A percentile compares a stretch with the other conserved stretches of the same genome.
phyloP scores from a whole-genome alignment of 1,284 basidiomycete genomes.

The Pyrrhoderma lamaoense region DNA sequence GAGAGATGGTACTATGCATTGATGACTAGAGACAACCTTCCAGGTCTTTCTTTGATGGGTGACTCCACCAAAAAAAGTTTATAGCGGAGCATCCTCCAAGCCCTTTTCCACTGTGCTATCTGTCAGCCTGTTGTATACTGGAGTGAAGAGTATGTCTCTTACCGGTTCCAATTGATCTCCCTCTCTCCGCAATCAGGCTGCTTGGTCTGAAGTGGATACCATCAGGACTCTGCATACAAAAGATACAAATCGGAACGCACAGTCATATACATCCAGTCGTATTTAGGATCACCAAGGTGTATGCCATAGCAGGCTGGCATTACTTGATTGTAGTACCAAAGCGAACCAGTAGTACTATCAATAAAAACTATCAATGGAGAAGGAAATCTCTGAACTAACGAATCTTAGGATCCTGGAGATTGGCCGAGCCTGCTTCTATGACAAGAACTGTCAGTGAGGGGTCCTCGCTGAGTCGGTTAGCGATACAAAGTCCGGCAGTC shows the following conservation, averaged over 20 bases:
- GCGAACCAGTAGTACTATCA: too few relatives aligned
- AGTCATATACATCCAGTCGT: conserved; percentile 29
- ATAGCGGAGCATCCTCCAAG: conserved; percentile 28
- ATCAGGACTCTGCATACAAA: too few relatives aligned
- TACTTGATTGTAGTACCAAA: neutral
- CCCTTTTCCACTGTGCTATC: conserved; percentile 25
- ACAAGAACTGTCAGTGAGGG: conserved; percentile 32
- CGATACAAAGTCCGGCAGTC: conserved; percentile 37
- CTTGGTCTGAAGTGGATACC: too few relatives aligned
- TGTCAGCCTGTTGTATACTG: too few relatives aligned
- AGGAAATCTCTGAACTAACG: conserved; percentile 19
- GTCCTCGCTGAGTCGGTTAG: conserved; percentile 38
- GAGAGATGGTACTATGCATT: too few relatives aligned
- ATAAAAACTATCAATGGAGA: too few relatives aligned
- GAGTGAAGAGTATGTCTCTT: too few relatives aligned
- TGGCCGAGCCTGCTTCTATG: conserved; percentile 32
- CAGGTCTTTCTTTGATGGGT: too few relatives aligned
- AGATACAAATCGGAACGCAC: conserved; percentile 20
- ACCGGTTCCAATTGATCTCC: too few relatives aligned
- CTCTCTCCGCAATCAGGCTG: too few relatives aligned
- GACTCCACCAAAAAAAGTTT: conserved; percentile 6
- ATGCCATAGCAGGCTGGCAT: conserved; percentile 18
- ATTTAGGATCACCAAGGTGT: conserved; percentile 23
- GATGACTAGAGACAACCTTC: too few relatives aligned
- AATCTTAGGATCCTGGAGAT: conserved; percentile 28